phyloP scores from a whole-genome alignment of 108 stramenopile species.

The Craspedostauros australis region DNA sequence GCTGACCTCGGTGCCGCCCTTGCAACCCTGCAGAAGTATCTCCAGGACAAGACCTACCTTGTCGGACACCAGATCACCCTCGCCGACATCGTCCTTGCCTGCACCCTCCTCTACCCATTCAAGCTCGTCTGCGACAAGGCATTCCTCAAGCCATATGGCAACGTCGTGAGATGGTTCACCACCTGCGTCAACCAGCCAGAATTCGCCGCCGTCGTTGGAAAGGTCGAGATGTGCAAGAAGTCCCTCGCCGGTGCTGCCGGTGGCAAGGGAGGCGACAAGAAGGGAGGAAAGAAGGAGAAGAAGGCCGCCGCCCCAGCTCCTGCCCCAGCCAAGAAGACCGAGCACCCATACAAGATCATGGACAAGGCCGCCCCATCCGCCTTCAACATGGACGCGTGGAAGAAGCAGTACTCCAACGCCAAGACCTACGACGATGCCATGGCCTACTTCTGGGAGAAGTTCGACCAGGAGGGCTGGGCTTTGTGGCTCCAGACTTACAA shows the following conservation, averaged over 20 bases:
- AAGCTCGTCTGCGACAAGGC: constrained; percentile 69
- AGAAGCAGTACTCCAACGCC: constrained; percentile 68
- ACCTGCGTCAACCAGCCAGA: constrained; percentile 79
- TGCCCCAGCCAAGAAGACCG: constrained; percentile 33
- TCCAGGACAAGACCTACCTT: constrained; percentile 40
- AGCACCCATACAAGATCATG: constrained; percentile 62
- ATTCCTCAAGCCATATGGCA: constrained; percentile 56
- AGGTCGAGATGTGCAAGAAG: constrained; percentile 64
- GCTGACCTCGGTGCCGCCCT: constrained; percentile 60
- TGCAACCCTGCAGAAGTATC: constrained; percentile 52
- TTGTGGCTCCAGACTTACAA: constrained; percentile 69
- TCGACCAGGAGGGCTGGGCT: constrained; percentile 59
- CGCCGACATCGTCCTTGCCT: constrained; percentile 85
- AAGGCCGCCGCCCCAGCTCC: constrained; percentile 30
- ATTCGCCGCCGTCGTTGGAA: constrained; percentile 78
- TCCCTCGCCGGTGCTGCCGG: too few relatives aligned
- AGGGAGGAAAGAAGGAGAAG: constrained; percentile 34
- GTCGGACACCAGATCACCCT: constrained; percentile 81
- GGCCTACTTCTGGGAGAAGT: constrained; percentile 66
- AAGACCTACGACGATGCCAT: constrained; percentile 54
- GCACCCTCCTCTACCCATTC: constrained; percentile 86
- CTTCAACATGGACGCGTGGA: constrained; percentile 58
- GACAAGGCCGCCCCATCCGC: constrained; percentile 50
- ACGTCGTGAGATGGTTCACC: constrained; percentile 79
- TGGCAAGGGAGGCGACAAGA: constrained; percentile 1